Conservation (phyloP, 495 filamentous ascomycete genomes). For the Margaritispora aquatica region DNA sequence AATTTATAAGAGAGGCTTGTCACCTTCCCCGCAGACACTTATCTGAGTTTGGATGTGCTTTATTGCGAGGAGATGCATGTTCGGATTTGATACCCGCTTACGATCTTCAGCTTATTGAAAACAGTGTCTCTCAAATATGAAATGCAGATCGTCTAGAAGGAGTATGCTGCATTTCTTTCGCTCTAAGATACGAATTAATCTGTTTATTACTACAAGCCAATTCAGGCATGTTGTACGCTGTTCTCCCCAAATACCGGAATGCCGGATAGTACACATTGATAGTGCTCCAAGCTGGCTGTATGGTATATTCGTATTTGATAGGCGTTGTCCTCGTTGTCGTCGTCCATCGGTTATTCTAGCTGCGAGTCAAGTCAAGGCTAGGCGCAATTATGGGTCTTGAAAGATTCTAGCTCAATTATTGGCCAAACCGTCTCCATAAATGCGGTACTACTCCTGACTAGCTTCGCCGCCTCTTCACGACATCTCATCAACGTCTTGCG, state of each 20-base stretch:
- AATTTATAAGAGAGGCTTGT: neutral
- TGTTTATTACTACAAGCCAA: no score
- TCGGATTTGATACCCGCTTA: neutral
- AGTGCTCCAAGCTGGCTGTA: neutral
- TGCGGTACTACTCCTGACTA: neutral
- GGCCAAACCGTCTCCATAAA: neutral
- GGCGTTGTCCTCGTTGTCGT: neutral
- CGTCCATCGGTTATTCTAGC: neutral
- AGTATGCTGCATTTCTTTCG: no score
- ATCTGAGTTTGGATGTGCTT: neutral
- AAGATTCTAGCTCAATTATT: neutral
- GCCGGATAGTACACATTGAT: no score
- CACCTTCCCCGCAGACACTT: constrained; percentile 8
- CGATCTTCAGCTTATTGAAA: neutral
- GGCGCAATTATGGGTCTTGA: neutral
- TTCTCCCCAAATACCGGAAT: no score
- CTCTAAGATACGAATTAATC: no score
- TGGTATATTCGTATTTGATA: neutral
- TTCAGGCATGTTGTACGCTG: no score
- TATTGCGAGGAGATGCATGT: neutral
- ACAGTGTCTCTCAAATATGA: neutral
- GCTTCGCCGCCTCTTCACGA: neutral
- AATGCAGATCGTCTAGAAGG: no score
- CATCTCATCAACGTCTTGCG: constrained; percentile 3
- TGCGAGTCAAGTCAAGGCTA: neutral